A percentile compares a stretch with the other conserved stretches of the same genome.
These are phyloP conservation scores for Cercospora sojina DNA, from an alignment of 2,329 filamentous ascomycete genomes.

Conservation along the genomic window DNA sequence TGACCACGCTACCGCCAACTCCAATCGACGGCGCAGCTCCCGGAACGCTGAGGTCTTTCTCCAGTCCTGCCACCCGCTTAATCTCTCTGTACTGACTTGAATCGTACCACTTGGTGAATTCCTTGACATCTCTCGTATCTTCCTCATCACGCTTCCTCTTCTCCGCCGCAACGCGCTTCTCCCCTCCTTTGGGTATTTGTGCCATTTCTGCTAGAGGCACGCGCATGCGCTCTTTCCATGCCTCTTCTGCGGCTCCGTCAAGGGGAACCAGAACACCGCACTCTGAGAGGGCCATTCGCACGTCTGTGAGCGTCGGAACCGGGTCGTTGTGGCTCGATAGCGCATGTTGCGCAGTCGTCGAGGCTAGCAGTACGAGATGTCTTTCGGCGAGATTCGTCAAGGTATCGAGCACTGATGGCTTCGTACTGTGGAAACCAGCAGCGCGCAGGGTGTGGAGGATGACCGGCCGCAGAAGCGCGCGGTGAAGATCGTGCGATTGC, in stretches of 20 bases:
- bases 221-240: conserved; percentile 56
- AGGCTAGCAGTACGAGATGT: conserved; percentile 74
- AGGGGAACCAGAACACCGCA: conserved; percentile 72
- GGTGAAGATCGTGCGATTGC: conserved; percentile 53
- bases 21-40: conserved; percentile 48
- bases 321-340: conserved; percentile 66
- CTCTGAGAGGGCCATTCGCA: conserved; percentile 82
- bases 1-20: conserved; percentile 40
- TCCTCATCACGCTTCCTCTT: conserved; percentile 57
- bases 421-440: conserved; percentile 81
- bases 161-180: conserved; percentile 40
- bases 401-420: conserved; percentile 78
- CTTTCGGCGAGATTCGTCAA: conserved; percentile 82
- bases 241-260: conserved; percentile 65
- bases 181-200: conserved; percentile 38
- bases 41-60: conserved; percentile 48
- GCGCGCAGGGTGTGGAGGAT: conserved; percentile 90
- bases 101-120: conserved; percentile 75
- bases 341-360: conserved; percentile 69
- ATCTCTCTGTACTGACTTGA: conserved; percentile 77
- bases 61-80: conserved; percentile 71
- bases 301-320: conserved; percentile 68
- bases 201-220: conserved; percentile 46
- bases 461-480: conserved; percentile 79
- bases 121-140: conserved; percentile 73